A percentile compares a stretch with the other conserved stretches of the same genome.
Conservation (phyloP, 2,329 filamentous ascomycete species). For the Hypoxylon sp. region DNA sequence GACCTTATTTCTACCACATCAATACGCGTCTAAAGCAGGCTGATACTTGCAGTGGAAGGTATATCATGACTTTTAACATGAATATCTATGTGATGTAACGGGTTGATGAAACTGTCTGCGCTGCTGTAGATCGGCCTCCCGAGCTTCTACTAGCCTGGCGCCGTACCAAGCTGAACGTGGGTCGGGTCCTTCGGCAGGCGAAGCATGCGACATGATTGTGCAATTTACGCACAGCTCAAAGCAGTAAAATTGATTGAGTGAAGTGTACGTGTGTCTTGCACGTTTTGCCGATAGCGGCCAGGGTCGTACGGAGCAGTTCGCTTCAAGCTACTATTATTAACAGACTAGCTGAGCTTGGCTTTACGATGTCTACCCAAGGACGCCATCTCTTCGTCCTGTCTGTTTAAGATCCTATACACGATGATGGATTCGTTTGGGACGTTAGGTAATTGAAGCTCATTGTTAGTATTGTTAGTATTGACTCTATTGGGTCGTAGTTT, state of each 20-base stretch:
- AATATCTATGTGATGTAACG: slow-evolving; percentile 29
- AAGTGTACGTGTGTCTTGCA: slow-evolving; percentile 22
- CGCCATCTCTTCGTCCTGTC: slow-evolving; percentile 13
- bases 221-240: slow-evolving; percentile 37
- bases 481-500: slow-evolving; percentile 16
- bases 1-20: slow-evolving; percentile 25
- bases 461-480: slow-evolving; percentile 23
- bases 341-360: slow-evolving; percentile 28
- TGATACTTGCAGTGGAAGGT: slow-evolving; percentile 26
- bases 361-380: slow-evolving; percentile 16
- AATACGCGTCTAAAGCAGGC: slow-evolving; percentile 24
- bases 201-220: slow-evolving; percentile 40
- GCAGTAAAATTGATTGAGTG: slow-evolving; percentile 21
- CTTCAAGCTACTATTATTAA: slow-evolving; percentile 29
- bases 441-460: slow-evolving; percentile 28
- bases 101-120: slow-evolving; percentile 20
- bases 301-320: slow-evolving; percentile 19
- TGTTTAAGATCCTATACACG: slow-evolving; percentile 18
- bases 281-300: slow-evolving; percentile 38
- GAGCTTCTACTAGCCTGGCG: slow-evolving; percentile 19
- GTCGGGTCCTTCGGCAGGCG: slow-evolving; percentile 33
- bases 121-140: slow-evolving; percentile 34
- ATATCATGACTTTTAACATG: slow-evolving; percentile 25
- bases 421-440: slow-evolving; percentile 20
- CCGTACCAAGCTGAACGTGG: slow-evolving; percentile 35